Conservation (phyloP, 768 basidiomycete genomes). For the Agaricus blazei region DNA sequence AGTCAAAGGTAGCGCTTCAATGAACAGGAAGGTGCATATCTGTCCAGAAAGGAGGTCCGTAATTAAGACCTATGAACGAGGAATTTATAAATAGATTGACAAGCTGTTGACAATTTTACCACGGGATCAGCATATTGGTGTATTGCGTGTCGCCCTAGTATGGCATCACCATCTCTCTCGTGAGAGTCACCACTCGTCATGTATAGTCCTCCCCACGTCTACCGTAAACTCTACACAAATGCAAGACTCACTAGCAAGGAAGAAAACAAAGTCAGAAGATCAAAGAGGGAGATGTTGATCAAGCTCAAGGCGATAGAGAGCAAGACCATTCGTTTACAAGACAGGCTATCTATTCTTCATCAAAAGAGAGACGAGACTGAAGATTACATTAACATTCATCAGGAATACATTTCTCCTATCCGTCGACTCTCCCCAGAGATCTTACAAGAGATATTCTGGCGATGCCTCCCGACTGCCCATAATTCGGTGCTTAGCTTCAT, state of each 20-base stretch:
- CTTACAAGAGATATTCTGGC: slow-evolving; percentile 8
- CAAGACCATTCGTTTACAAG: not conserved
- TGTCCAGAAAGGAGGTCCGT: too few relatives aligned
- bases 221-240: not conserved
- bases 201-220: too few relatives aligned
- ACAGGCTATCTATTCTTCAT: not conserved
- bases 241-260: not conserved
- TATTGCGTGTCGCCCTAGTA: too few relatives aligned
- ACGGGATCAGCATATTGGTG: too few relatives aligned
- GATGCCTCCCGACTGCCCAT: slow-evolving; percentile 9
- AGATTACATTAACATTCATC: not conserved
- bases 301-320: not conserved
- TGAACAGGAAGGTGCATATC: too few relatives aligned
- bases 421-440: slow-evolving; percentile 7
- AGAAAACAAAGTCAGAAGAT: not conserved
- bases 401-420: slow-evolving; percentile 7
- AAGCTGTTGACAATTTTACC: too few relatives aligned
- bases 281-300: not conserved
- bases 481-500: slow-evolving; percentile 10
- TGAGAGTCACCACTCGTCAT: too few relatives aligned
- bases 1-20: too few relatives aligned
- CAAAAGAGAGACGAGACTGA: not conserved
- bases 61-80: not conserved
- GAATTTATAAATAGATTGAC: too few relatives aligned
- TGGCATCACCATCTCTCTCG: too few relatives aligned